Base-by-base conservation (phyloP, 176 grass and related monocot genomes). In the Puya raimondii region DNA sequence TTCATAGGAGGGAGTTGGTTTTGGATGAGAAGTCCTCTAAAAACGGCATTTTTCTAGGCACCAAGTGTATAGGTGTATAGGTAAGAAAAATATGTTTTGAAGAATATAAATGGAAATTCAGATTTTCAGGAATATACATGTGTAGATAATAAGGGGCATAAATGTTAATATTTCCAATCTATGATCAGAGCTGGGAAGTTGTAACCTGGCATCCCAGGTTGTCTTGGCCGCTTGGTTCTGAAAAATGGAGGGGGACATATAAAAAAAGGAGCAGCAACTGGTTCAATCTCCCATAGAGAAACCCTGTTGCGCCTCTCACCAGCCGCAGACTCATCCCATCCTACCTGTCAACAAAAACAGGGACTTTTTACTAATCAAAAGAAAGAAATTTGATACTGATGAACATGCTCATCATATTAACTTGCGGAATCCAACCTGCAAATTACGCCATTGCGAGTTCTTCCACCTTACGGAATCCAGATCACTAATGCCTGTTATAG, bases 401-500 rank as follows among this genome's bases (percentile, higher is more conserved):
- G 57, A 18, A 8, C 56, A 51, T 20, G 33, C 16, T 17, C 10
- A 26, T 74, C 17, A 74, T 21, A 25, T 9, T 26, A 48, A 42
- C 33, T 49, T 68, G 17, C 5, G 48, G 57, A 86, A 64, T 69
- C 63, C 27, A 78, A 99, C 95, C 87, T 99, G 95, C 65, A 99
- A 84, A 80, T 90, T 99, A 14, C 87, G 82, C 95, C 95, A 99
- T 21, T 99, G 95, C 27, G 95, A 99, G 61, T 88, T 94, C 77
- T 99, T 99, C 95, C 95, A 99, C 70, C 95, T 86, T n/a, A 91
- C 80, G 80, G 95, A 77, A 78, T 99, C 90, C 74, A 99, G 72
- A 65, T 99, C 95, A 68, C 80, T 99, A 80, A 94, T 94, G 53
- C 95, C 95, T 48, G 95, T 99, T 72, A 99, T 88, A 2, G 95